Percentiles rank a stretch among this genome's conserved stretches.
Evolutionary conservation across 331 rosid species (phyloP).

Genomic region (Prunus yedoensis): DNA sequence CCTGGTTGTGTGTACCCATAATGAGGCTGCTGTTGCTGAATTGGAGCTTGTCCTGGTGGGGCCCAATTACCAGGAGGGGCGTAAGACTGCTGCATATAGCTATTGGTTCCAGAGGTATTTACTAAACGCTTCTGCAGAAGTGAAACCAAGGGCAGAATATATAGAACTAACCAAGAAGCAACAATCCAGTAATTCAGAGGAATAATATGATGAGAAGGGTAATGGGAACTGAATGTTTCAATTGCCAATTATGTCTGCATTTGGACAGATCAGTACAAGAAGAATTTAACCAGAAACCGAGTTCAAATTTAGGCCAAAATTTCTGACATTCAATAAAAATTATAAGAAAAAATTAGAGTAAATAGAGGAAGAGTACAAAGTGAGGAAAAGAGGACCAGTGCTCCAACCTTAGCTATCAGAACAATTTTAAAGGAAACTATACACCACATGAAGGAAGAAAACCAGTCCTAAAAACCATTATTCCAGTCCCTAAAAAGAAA

Average conservation of each 20-base stretch:
- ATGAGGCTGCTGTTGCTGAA: constrained; percentile 44
- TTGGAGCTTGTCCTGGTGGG: constrained; percentile 34
- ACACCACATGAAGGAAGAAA: too few species aligned
- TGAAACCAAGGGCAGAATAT: constrained; percentile 1
- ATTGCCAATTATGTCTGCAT: neutral
- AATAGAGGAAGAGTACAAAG: neutral
- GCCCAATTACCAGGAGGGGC: constrained; percentile 40
- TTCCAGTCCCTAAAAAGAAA: too few species aligned
- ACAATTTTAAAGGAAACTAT: too few species aligned
- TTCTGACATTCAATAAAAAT: neutral
- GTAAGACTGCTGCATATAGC: constrained; percentile 35
- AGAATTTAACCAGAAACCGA: neutral
- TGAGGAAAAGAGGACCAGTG: neutral
- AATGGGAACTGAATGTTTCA: neutral
- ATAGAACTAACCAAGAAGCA: neutral
- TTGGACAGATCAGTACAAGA: neutral
- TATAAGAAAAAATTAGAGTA: neutral
- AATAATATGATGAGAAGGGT: neutral
- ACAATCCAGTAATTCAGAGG: neutral
- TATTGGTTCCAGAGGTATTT: constrained; percentile 36
- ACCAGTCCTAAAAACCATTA: too few species aligned
- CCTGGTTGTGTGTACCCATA: constrained; percentile 41
- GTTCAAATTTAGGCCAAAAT: neutral
- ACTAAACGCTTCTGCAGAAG: constrained; percentile 44
- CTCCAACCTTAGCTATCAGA: neutral